Percentiles rank a stretch among this genome's conserved stretches.
phyloP scores from a whole-genome alignment of 257 asterid genomes.

The Cordia subcordata region DNA sequence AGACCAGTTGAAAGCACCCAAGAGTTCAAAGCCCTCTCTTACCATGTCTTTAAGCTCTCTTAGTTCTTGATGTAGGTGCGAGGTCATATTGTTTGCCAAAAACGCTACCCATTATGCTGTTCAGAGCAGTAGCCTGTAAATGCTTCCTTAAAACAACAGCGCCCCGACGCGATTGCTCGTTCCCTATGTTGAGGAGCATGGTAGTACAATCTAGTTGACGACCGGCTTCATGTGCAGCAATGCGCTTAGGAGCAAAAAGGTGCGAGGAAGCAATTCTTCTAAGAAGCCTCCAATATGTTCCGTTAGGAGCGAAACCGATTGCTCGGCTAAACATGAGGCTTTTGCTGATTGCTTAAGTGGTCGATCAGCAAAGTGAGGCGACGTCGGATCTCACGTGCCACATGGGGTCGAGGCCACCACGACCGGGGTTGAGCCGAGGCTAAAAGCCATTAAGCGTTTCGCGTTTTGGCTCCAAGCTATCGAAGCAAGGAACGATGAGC shows the following conservation, averaged over 20 bases:
- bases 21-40: slow-evolving; percentile 53
- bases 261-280: no score
- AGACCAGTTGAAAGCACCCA: slow-evolving; percentile 61
- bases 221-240: slow-evolving; percentile 34
- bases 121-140: slow-evolving; percentile 40
- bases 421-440: no score
- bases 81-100: slow-evolving; percentile 48
- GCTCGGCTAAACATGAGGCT: slow-evolving; percentile 33
- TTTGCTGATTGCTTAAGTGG: slow-evolving; percentile 33
- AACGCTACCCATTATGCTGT: slow-evolving; percentile 51
- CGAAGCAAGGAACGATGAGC: slow-evolving; percentile 21
- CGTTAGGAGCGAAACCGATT: no score
- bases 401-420: slow-evolving; percentile 23
- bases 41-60: slow-evolving; percentile 41
- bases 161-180: slow-evolving; percentile 20
- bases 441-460: slow-evolving; percentile 57
- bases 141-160: slow-evolving; percentile 28
- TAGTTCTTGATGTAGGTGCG: slow-evolving; percentile 18
- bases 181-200: slow-evolving; percentile 14
- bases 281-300: no score
- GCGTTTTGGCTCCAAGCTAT: slow-evolving; percentile 33
- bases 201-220: slow-evolving; percentile 23
- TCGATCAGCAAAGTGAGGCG: slow-evolving; percentile 30
- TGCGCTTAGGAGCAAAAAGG: slow-evolving; percentile 49
- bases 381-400: slow-evolving; percentile 26